Base-by-base conservation (phyloP, 2,329 filamentous ascomycete genomes). In the Pseudocercospora macadamiae region DNA sequence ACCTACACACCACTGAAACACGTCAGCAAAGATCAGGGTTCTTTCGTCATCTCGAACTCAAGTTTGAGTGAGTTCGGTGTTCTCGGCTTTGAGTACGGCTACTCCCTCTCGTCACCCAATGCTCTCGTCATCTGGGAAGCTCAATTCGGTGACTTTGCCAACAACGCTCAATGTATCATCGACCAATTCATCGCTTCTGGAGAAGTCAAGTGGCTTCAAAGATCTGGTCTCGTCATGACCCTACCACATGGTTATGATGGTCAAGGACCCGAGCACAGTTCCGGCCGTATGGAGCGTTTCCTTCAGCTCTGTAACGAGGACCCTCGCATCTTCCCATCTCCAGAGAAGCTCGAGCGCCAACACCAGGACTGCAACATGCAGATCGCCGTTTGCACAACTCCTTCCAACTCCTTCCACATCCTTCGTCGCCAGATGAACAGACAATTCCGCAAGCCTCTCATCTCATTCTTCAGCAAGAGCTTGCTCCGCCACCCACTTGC, bases 361-460 rank as follows among this genome's bases (percentile, higher is more conserved):
- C 95, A 99, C 82, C 95, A 99, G 81, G 95, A 99, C 80, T 96
- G 92, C 84, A 99, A 99, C 82, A 96, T 99, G 87, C 95, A 99
- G 81, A 89, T 99, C 75, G 92, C 88, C 56, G 96, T 95, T 83
- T 93, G 96, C 86, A 99, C 95, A n/a, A 90, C 89, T 47, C 95
- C 95, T 25, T 85, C 93, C 66, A 99, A 99, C 79, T 78, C 96
- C 75, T 99, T 99, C 88, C 95, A 99, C 79, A 88, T 95, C 67
- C 85, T 99, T 64, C 90, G 95, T 75, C 87, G 95, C 78, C 95
- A 99, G 81, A 96, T 99, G 88, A 93, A 97, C 84, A 87, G 95
- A 72, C 93, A 99, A 75, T 99, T 99, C 89, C 88, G 95, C 80
- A 99, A 99, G 83, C 95, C 95, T 69, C 86, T 99, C 57, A 83